Percentiles rank a stretch among this genome's conserved stretches.
Conservation (phyloP, 129 eudicot species). For the Arctium minus region DNA sequence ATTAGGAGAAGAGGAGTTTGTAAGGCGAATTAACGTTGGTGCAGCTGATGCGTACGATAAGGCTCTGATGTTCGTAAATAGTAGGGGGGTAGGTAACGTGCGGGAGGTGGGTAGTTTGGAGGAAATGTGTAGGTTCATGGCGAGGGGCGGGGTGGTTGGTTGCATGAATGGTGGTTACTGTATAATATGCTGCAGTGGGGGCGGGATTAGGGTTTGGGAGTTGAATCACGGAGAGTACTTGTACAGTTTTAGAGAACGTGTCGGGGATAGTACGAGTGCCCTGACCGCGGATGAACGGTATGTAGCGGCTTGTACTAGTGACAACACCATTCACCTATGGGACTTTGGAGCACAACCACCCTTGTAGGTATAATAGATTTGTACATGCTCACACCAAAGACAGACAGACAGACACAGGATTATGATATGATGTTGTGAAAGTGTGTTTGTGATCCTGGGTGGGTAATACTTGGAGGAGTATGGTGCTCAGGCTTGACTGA, state of each 20-base stretch:
- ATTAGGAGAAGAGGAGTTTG: constrained; percentile 49
- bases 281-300: constrained; percentile 47
- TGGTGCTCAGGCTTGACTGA: neutral
- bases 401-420: neutral
- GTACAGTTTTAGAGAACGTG: constrained; percentile 54
- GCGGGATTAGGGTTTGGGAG: constrained; percentile 64
- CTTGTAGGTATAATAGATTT: constrained; percentile 5
- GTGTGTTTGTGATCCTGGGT: neutral
- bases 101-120: constrained; percentile 39
- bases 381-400: neutral
- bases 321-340: constrained; percentile 67
- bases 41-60: constrained; percentile 46
- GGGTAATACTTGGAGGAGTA: too few relatives aligned
- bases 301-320: constrained; percentile 52
- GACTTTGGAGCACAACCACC: constrained; percentile 47
- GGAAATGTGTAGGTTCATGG: constrained; percentile 54
- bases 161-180: constrained; percentile 59
- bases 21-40: constrained; percentile 46
- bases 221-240: constrained; percentile 48
- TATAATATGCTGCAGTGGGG: constrained; percentile 39
- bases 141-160: constrained; percentile 46
- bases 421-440: neutral
- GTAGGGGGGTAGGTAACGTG: constrained; percentile 54
- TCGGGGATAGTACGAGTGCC: constrained; percentile 43
- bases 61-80: constrained; percentile 43